Base-by-base conservation (phyloP, 306 rosid species). In the Pyrus bretschneideri region DNA sequence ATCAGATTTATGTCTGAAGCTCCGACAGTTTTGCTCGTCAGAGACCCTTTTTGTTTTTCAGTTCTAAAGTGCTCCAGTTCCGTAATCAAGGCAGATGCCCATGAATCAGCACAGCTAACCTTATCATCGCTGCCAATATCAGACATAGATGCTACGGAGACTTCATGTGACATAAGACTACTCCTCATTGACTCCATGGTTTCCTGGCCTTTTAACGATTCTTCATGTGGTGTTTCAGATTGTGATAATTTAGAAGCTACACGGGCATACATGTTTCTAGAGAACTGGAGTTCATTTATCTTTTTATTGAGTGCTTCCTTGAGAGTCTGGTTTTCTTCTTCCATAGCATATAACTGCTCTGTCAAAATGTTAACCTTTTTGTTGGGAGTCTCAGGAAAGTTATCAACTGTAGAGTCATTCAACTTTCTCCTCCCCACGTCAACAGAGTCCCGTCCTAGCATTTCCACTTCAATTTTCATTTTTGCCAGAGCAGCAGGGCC, bases 391-490 rank as follows among this genome's bases (percentile, higher is more conserved):
- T 87, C 89, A 3, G 88, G 91, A 76, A 89, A 86, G 76, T 71
- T 72, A 35, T 89, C 87, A 29, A 81, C 72, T 31, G 81, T 76
- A 77, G 89, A 85, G 67, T 85, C 90, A 54, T 75, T 86, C 80
- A 80, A 73, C 70, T 68, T 89, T 80, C 82, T 90, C 78, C 85
- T 81, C 79, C 92, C 85, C 74, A 70, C 81, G 79, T 82, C 93
- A 63, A 67, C 38, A 15, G 96, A 80, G 73, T 88, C 91, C 83
- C 74, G 82, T 69, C 97, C 97, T 67, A 89, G 85, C 81, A 87
- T 81, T 87, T 88, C 97, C 71, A 88, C 97, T 86, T 93, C 98
- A 72, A 74, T 93, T 83, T 86, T 91, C 97, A 93, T 91, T 86
- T 88, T 93, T 22, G 83, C 87, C 64, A 93, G 71, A 74, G 98